Conservation (phyloP, 225 moss, liverwort and hornwort genomes). For the Asterella californica region DNA sequence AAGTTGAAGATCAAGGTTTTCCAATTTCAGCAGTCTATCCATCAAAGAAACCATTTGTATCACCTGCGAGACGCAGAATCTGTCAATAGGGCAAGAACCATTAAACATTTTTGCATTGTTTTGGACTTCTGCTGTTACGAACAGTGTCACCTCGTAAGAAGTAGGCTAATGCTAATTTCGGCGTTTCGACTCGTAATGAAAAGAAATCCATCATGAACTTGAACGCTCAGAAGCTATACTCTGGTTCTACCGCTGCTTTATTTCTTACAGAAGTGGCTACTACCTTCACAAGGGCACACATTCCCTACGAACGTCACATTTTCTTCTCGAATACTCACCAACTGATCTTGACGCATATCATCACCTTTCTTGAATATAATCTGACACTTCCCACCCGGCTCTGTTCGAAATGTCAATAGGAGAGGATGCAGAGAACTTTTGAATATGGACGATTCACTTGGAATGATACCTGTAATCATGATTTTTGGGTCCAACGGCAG, state of each 20-base stretch:
- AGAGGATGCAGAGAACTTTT: conserved; percentile 78
- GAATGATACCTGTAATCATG: conserved; percentile 89
- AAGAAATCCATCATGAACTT: background rate
- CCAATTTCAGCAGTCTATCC: conserved; percentile 90
- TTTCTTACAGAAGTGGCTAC: background rate
- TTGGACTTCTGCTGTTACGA: no score
- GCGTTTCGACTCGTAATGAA: background rate
- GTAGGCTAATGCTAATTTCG: no score
- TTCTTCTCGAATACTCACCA: conserved; percentile 42
- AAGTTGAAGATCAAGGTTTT: conserved; percentile 86
- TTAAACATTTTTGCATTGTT: no score
- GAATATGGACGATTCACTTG: conserved; percentile 80
- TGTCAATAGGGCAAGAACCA: background rate
- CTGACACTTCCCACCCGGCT: conserved; percentile 75
- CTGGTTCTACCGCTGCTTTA: no score
- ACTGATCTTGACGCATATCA: conserved; percentile 87
- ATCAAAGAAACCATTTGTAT: conserved; percentile 94
- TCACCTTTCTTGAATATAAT: conserved; percentile 93
- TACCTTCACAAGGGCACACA: background rate
- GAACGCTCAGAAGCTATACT: background rate
- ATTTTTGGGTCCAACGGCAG: conserved; percentile 79
- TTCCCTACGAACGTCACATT: no score
- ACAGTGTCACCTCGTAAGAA: no score
- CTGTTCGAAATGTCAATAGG: conserved; percentile 63
- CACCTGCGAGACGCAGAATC: conserved; percentile 49